phyloP scores from a whole-genome alignment of 148 eudicot species.

The Silene uniflora region DNA sequence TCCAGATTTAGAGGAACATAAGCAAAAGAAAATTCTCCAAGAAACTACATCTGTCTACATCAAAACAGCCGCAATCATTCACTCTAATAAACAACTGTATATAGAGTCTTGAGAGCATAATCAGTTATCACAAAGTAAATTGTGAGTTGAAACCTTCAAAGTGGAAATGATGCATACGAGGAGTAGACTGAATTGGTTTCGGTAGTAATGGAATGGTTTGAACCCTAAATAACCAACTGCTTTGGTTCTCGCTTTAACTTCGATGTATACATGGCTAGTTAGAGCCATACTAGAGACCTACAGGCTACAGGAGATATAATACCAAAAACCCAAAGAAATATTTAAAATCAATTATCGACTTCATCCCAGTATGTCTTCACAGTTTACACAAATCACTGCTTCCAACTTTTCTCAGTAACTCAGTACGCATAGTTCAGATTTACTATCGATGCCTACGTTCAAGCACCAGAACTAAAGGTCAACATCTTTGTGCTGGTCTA shows the following conservation, averaged over 20 bases:
- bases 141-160: constrained; percentile 1
- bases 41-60: neutral
- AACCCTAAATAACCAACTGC: neutral
- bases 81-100: neutral
- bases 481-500: neutral
- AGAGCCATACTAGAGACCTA: neutral
- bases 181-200: neutral
- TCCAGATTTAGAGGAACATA: neutral
- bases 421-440: neutral
- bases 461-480: neutral
- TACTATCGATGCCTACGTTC: neutral
- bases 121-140: neutral
- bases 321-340: too few species aligned
- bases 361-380: constrained; percentile 3
- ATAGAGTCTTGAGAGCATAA: neutral
- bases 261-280: neutral
- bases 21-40: neutral
- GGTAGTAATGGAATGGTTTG: neutral
- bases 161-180: neutral
- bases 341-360: neutral
- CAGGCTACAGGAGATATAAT: neutral
- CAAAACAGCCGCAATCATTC: neutral
- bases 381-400: neutral
- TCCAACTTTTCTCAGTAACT: neutral
- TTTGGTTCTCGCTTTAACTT: neutral